phyloP scores from a whole-genome alignment of 2,329 filamentous ascomycete species.

The Sarocladiaceae sp. region DNA sequence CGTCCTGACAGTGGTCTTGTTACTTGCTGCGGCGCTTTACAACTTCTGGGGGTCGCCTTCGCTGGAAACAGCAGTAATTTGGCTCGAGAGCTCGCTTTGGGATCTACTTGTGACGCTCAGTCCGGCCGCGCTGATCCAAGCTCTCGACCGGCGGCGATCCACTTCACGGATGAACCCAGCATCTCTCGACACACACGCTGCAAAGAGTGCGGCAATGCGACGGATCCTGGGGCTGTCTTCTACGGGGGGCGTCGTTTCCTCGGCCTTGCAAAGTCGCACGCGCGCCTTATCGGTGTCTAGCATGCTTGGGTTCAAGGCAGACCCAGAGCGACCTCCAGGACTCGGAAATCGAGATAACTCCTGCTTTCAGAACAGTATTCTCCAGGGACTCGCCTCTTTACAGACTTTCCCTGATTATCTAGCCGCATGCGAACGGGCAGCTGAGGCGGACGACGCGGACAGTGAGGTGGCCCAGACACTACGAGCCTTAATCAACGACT shows the following conservation, averaged over 20 bases:
- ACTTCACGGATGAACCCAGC: not conserved
- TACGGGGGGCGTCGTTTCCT: conserved; percentile 45
- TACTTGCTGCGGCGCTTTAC: conserved; percentile 27
- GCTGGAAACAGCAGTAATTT: conserved; percentile 20
- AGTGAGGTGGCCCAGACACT: conserved; percentile 43
- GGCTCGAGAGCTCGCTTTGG: conserved; percentile 46
- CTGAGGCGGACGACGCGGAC: conserved; percentile 17
- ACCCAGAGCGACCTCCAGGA: conserved; percentile 50
- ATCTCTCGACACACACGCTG: conserved; percentile 35
- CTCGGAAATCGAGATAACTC: conserved; percentile 91
- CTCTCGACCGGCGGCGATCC: conserved; percentile 46
- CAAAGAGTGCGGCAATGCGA: conserved; percentile 60
- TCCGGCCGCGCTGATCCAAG: conserved; percentile 51
- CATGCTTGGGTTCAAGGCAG: conserved; percentile 31
- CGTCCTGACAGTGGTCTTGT: conserved; percentile 26
- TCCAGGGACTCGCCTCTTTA: conserved; percentile 77
- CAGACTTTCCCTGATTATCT: conserved; percentile 64
- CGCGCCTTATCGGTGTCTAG: conserved; percentile 49
- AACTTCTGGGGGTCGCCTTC: conserved; percentile 28
- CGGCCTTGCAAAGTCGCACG: conserved; percentile 52
- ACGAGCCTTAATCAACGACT: conserved; percentile 58
- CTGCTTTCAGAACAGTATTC: conserved; percentile 94
- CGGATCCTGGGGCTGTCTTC: conserved; percentile 55
- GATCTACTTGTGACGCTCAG: conserved; percentile 50
- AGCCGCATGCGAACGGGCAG: conserved; percentile 31